Base-by-base conservation (phyloP, 768 basidiomycete species). In the Leccinum arenicola region DNA sequence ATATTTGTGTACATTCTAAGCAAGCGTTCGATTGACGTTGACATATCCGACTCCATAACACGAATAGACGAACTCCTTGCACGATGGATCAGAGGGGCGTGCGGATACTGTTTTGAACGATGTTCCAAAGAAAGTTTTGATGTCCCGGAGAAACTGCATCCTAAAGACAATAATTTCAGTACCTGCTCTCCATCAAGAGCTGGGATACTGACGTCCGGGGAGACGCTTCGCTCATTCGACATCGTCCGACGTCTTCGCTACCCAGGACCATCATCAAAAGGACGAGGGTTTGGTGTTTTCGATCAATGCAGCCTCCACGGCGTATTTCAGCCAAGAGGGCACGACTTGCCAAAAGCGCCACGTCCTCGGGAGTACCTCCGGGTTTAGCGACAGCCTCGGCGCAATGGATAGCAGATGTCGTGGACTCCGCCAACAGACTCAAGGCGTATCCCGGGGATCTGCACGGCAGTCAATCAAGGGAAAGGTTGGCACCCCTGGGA, bases 401-500 rank as follows among this genome's bases (percentile, higher is more conserved):
- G 58, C 91, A 91, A 66, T 95, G 89, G 35, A 98, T 79, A 2
- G 85, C 92, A 36, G 88, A 87, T 0, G 96, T 97, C 1, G 95
- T 97, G 0, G 93, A 93, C 70, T 97, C 93, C 0, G 95, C 89
- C 19, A 98, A 78, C 23, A 99, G 79, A 36, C 86, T 95, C 9
- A 99, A 77, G 0, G 93, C 97, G 73, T 95, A 99, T 0, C 96
- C 97, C 6, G 97, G 97, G 0, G 97, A 99, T 75, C 95, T 97
- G 63, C 15, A 48, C 27, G 38, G 25, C 55, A 17, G 11, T 54
- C 27, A 56, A 52, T 54, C 15, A 50, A 12, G 21, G 35, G 29
- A n/a, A 52, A 40, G 27, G 31, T 38, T 36, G 43, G 40, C n/a
- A 54, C 36, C 12, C 29, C 14, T 40, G 12, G 25, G 0, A 76